phyloP scores from a whole-genome alignment of 257 asterid species.

The Solanum virginianum region DNA sequence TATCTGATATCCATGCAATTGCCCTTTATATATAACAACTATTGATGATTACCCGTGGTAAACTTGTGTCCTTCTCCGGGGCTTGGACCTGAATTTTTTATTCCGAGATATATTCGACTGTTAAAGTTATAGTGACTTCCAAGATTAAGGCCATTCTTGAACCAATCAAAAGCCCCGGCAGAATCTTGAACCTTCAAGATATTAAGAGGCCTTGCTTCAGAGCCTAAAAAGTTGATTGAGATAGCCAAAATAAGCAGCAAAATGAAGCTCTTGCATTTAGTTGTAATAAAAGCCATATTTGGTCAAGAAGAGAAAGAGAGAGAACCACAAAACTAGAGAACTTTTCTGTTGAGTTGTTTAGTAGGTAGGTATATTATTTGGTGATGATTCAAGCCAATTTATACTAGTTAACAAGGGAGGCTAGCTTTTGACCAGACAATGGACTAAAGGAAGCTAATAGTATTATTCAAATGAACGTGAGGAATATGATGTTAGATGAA shows the following conservation, averaged over 20 bases:
- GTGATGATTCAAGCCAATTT: neutral
- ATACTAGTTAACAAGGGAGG: neutral
- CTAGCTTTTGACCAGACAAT: neutral
- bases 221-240: neutral
- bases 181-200: neutral
- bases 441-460: neutral
- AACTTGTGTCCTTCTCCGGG: constrained; percentile 15
- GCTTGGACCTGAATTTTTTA: constrained; percentile 27
- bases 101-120: neutral
- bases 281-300: neutral
- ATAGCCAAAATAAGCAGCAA: neutral
- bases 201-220: constrained; percentile 28
- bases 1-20: too few species aligned
- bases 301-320: constrained; percentile 7
- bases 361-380: neutral
- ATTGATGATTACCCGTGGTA: neutral
- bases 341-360: neutral
- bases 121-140: neutral
- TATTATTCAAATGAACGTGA: constrained; percentile 22
- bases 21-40: neutral
- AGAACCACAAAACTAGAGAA: neutral
- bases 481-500: neutral
- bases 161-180: neutral
- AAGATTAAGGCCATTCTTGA: constrained; percentile 7
- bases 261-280: neutral